Evolutionary conservation across 495 filamentous ascomycete species (phyloP).

Genomic region (Tuber indicum): DNA sequence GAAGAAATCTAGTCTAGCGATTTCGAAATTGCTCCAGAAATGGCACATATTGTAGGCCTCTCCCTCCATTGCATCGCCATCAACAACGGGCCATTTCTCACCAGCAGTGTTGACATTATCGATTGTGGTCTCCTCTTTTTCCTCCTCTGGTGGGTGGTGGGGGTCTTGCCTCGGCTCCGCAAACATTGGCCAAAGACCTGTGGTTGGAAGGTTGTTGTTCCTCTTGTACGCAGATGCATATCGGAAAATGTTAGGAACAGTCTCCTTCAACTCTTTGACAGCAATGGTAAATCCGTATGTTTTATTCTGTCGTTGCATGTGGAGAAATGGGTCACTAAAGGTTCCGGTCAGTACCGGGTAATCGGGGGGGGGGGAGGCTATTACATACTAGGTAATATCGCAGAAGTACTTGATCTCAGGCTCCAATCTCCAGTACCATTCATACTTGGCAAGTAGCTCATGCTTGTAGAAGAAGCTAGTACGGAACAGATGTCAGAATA

Average conservation of each 20-base stretch:
- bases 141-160: constrained; percentile 45
- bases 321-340: constrained; percentile 81
- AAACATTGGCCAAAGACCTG: constrained; percentile 99
- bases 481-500: not conserved
- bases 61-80: constrained; percentile 91
- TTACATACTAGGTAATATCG: constrained; percentile 92
- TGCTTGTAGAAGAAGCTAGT: constrained; percentile 95
- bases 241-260: constrained; percentile 97
- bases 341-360: constrained; percentile 31
- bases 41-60: constrained; percentile 99
- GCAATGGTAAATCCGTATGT: constrained; percentile 99
- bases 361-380: not conserved
- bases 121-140: constrained; percentile 51
- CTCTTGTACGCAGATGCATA: constrained; percentile 99
- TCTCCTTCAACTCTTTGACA: constrained; percentile 96
- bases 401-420: constrained; percentile 99
- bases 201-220: constrained; percentile 77
- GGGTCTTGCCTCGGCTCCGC: constrained; percentile 52
- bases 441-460: constrained; percentile 87
- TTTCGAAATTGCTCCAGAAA: constrained; percentile 99
- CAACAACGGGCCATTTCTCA: constrained; percentile 67
- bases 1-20: constrained; percentile 90
- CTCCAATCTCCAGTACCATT: constrained; percentile 99
- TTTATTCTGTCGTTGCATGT: constrained; percentile 89
- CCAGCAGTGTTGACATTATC: constrained; percentile 67